Evolutionary conservation across 208 protist species (phyloP), one percentile per base, ranked within the genome.

Genomic region (Trypanosoma boissoni): DNA sequence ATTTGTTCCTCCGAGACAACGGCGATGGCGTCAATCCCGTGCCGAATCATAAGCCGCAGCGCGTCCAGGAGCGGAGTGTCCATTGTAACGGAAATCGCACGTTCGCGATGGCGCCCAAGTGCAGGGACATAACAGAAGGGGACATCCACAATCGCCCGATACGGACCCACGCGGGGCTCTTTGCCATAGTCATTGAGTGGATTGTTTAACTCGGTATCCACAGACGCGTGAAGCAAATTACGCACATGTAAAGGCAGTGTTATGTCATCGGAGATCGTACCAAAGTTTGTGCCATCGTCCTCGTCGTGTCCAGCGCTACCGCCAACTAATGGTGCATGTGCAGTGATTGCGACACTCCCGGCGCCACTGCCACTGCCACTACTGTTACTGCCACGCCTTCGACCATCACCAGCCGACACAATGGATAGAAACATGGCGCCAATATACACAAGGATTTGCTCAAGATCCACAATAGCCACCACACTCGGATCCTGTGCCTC

Each of bases 361-460:
- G 18, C 43, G 36, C 49, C 52, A 44, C 41, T 46, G 50, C 44
- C 63, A 37, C 39, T 26, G 23, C 58, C 63, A 41, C 42, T 8
- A 31, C 48, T 29, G 43, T n/a, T 23, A 24, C 39, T 27, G 21
- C 42, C 16, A 3, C 62, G 39, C 44, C 16, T 43, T 37, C 58
- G 26, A 24, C 58, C 24, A 7, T 34, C 56, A 3, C 72, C 72
- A 9, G 72, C 73, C 50, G 79, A 77, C 36, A 88, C 82, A 34
- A 90, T 72, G 39, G 80, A 76, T 27, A 91, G 87, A 64, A 94
- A 89, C 64, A 88, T 77, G 0, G 79, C 73, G 16, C 87, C 87
- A 20, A 94, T 73, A 61, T 91, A 87, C 55, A 82, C 69, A 18
- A 91, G 78, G 62, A 94, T 94, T 49, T 91, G 87, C 74, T 83